Base-by-base conservation (phyloP, 2,329 filamentous ascomycete genomes). In the Microdochium bolleyi region DNA sequence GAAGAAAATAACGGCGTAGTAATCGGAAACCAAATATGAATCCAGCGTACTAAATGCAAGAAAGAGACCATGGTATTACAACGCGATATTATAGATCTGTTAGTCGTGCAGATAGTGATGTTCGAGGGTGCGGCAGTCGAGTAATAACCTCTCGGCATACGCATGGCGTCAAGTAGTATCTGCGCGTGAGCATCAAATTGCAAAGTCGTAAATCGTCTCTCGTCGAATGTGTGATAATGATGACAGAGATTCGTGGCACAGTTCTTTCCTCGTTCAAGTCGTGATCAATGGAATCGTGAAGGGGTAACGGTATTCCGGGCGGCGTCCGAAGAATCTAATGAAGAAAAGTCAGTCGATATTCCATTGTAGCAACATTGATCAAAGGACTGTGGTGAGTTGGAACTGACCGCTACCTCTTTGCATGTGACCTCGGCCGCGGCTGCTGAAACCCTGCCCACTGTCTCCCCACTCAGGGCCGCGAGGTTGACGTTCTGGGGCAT, bases 401-500 rank as follows among this genome's bases (percentile, higher is more conserved):
- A 13, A 73, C 77, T 68, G 70, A 81, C 80, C 82, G 65, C 82
- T 85, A 53, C 80, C 77, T 55, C 82, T 76, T 57, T 81, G 77
- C 65, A 77, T 76, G 62, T 86, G 83, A 22, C 83, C 83, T 49
- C 82, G 78, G 55, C 68, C 69, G 54, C 82, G 79, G 21, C 70
- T 69, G 37, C 68, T 72, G 59, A 85, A 85, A 1, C 80, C 80
- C 49, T 62, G 50, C 64, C 64, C 27, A 68, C 71, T 48, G 69
- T 71, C 63, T 32, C 83, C 80, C 82, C 82, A 85, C 62, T 82
- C 79, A 1, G 83, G 82, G 24, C 80, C 81, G 24, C 81, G 75
- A n/a, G 82, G 82, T 67, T 86, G 82, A 54, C 82, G 73, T 59
- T 85, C 82, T 2, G 81, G 80, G 10, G 74, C 75, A 24, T 70